Evolutionary conservation across 371 early-diverging fungal species (phyloP).

Genomic region (Rhizopus arrhizus): DNA sequence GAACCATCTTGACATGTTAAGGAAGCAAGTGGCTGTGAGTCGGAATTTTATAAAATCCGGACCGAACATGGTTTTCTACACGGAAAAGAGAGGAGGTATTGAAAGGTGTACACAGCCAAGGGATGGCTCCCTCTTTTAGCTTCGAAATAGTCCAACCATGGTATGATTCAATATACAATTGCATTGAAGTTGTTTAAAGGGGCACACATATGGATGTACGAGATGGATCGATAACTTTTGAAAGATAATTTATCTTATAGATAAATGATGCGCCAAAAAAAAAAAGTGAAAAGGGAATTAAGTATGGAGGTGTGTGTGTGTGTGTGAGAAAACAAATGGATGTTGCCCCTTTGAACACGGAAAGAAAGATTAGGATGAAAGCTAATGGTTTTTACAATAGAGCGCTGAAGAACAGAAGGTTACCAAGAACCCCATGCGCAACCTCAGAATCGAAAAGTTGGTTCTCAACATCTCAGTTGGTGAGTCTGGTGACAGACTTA

Average conservation of each 20-base stretch:
- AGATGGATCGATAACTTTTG: too few relatives aligned
- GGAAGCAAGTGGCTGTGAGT: too few relatives aligned
- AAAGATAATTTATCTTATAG: too few relatives aligned
- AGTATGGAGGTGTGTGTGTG: background rate
- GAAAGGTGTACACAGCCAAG: background rate
- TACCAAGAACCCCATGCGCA: conserved; percentile 91
- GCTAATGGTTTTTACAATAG: conserved; percentile 31
- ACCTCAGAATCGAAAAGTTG: conserved; percentile 98
- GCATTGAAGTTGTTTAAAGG: background rate
- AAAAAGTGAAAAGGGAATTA: background rate
- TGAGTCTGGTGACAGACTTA: conserved; percentile 98
- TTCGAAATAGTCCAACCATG: conserved; percentile 37
- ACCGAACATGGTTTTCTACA: background rate
- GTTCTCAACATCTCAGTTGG: conserved; percentile 99
- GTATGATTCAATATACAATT: conserved; percentile 17
- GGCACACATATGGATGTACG: conserved; percentile 4
- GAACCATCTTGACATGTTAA: too few relatives aligned
- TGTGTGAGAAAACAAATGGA: background rate
- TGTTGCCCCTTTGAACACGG: background rate
- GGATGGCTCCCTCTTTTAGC: conserved; percentile 34
- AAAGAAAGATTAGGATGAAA: background rate
- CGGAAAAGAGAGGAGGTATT: background rate
- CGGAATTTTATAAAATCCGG: background rate
- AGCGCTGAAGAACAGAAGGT: conserved; percentile 66
- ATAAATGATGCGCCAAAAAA: background rate